A percentile compares a stretch with the other conserved stretches of the same genome.
Conservation (phyloP, 371 early-diverging fungal species). For the Mortierella sp. region DNA sequence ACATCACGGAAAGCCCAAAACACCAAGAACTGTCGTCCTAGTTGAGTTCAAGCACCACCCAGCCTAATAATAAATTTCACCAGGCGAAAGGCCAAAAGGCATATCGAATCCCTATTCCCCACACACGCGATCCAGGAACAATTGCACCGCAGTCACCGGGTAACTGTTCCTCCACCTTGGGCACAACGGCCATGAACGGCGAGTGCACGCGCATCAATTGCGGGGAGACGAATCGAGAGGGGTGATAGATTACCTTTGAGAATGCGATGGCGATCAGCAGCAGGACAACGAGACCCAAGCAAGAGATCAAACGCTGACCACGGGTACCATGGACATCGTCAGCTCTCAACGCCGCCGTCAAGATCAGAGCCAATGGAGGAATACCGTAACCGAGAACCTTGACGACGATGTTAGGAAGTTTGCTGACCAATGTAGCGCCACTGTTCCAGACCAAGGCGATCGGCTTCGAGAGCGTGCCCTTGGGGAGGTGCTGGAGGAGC, state of each 20-base stretch:
- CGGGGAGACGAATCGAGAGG: neutral
- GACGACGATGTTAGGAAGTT: slow-evolving; percentile 19
- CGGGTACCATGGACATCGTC: slow-evolving; percentile 66
- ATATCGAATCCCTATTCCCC: slow-evolving; percentile 1
- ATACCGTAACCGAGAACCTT: slow-evolving; percentile 51
- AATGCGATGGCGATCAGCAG: slow-evolving; percentile 59
- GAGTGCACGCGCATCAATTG: neutral
- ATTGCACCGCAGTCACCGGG: too few relatives aligned
- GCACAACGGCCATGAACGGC: neutral
- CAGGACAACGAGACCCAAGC: slow-evolving; percentile 79
- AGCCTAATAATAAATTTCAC: slow-evolving; percentile 5
- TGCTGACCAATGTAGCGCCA: slow-evolving; percentile 26
- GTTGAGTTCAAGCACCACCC: neutral
- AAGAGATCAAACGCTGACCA: slow-evolving; percentile 77
- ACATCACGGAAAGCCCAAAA: neutral
- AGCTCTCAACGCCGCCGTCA: slow-evolving; percentile 72
- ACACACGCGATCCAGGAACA: neutral
- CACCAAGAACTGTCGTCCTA: neutral
- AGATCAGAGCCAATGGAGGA: slow-evolving; percentile 61
- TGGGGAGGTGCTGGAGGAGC: slow-evolving; percentile 64
- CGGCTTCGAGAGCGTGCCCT: slow-evolving; percentile 57
- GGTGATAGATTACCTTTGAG: slow-evolving; percentile 60
- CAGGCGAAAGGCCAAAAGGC: slow-evolving; percentile 15
- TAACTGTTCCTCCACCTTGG: too few relatives aligned
- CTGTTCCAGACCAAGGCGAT: slow-evolving; percentile 49